Evolutionary conservation across 352 stramenopile genomes (phyloP), one percentile per base, ranked within the genome.

Genomic region (Thalassiosira oceanica): DNA sequence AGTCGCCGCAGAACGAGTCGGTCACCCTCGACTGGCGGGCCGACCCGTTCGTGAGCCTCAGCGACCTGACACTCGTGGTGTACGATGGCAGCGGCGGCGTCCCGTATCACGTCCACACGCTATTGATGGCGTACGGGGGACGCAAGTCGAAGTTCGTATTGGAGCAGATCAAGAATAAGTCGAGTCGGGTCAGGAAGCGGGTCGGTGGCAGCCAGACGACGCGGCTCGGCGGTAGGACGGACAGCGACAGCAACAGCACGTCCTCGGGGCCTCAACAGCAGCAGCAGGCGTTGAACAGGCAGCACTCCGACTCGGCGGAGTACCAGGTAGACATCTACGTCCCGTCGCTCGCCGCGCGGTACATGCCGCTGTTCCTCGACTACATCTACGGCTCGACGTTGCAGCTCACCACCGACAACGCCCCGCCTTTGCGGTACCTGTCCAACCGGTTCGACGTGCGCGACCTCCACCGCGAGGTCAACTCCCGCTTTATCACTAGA

Each of bases 361-460:
- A 60, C 16, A 56, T 77, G 23, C 66, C 66, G 8, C 18, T n/a
- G 23, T 72, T 77, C 21, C 60, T 77, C 2, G 66, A 77, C 36
- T 72, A 77, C 36, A 42, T 77, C 13, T 77, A 77, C 33, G 57
- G 57, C 15, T 29, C 29, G 11, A 23, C 31, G 2, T 37, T 70
- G 2, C 31, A 66, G 42, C 39, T 71, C 0, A 57, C 42, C 13
- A 77, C 66, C 8, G 35, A 33, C 6, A 67, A 48, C 15, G 66
- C 60, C 15, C 51, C 52, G 4, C 45, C 66, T 2, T 13, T 77
- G 10, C 57, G 60, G 1, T 71, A 77, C 39, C 41, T 77, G 3
- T 43, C 58, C 18, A 77, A 77, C 41, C 50, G 45, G 33, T 77
- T 77, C 46, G 66, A 77, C 44, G 41, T 54, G 16, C 57, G 66